Conservation (phyloP, 768 basidiomycete genomes). For the Thelephora ganbajun region DNA sequence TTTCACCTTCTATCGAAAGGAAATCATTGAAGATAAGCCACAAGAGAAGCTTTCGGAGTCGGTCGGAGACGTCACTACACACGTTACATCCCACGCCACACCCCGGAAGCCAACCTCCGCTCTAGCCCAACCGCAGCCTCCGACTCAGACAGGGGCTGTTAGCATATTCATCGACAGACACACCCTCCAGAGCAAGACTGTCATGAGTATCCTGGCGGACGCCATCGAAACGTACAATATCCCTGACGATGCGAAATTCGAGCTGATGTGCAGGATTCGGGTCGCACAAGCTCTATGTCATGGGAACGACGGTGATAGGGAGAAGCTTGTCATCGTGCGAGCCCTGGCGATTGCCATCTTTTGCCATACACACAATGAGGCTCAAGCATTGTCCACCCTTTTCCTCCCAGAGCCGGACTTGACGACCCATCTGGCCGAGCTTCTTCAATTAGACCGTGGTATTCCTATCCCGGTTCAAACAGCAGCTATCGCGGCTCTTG, state of each 20-base stretch:
- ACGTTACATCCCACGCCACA: conserved; percentile 8
- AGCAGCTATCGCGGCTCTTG: conserved; percentile 78
- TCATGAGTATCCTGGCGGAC: conserved; percentile 71
- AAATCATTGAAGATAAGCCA: conserved; percentile 17
- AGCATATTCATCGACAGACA: conserved; percentile 49
- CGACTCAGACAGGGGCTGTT: conserved; percentile 29
- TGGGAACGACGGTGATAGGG: conserved; percentile 46
- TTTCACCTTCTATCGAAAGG: conserved; percentile 70
- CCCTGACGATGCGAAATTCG: conserved; percentile 75
- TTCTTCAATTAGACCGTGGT: conserved; percentile 67
- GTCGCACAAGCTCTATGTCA: conserved; percentile 55
- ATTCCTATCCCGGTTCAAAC: conserved; percentile 66
- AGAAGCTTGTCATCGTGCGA: conserved; percentile 69
- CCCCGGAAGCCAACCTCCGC: conserved; percentile 30
- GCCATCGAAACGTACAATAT: conserved; percentile 51
- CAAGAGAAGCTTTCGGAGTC: conserved; percentile 35
- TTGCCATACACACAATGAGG: conserved; percentile 74
- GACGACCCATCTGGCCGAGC: conserved; percentile 75
- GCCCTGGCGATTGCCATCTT: conserved; percentile 85
- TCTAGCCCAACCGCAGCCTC: conserved; percentile 16
- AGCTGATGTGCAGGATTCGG: conserved; percentile 77
- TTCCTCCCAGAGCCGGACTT: conserved; percentile 95
- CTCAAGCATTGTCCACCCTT: conserved; percentile 61
- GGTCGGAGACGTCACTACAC: conserved; percentile 19
- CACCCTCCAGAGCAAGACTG: conserved; percentile 41